Conservation (phyloP, 352 stramenopile species). For the Globisporangium perplexum region DNA sequence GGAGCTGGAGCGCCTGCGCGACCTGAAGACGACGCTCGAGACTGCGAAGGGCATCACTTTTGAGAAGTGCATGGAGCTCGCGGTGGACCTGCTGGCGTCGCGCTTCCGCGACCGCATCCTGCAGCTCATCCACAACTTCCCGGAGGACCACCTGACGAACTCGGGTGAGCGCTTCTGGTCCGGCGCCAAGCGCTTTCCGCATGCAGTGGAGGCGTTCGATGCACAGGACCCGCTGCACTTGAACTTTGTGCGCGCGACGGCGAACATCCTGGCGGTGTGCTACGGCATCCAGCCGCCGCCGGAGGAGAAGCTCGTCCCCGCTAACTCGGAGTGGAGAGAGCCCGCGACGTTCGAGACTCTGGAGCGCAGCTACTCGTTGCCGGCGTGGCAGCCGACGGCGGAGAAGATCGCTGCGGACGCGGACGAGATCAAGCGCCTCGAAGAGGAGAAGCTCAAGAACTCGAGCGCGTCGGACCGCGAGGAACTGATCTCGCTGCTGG, state of each 20-base stretch:
- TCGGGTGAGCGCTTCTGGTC: constrained; percentile 83
- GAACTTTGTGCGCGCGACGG: constrained; percentile 73
- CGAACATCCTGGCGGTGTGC: constrained; percentile 78
- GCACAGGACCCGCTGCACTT: constrained; percentile 56
- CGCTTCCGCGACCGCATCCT: constrained; percentile 88
- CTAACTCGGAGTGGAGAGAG: constrained; percentile 85
- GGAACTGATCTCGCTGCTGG: constrained; percentile 61
- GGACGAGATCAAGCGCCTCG: constrained; percentile 59
- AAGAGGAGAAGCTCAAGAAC: constrained; percentile 63
- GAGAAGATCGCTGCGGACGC: constrained; percentile 77
- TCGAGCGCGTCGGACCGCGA: constrained; percentile 56
- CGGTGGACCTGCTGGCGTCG: constrained; percentile 70
- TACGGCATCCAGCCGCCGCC: constrained; percentile 67
- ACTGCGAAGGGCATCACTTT: constrained; percentile 54
- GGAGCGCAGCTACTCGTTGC: constrained; percentile 28
- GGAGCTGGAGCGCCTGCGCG: constrained; percentile 63
- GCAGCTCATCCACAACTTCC: constrained; percentile 83
- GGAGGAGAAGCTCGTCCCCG: constrained; percentile 56
- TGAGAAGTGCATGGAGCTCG: constrained; percentile 62
- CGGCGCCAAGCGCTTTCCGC: constrained; percentile 78
- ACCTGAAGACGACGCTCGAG: constrained; percentile 46
- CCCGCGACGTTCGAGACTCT: constrained; percentile 56
- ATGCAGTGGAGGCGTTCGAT: constrained; percentile 58
- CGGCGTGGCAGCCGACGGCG: constrained; percentile 59
- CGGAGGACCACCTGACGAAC: constrained; percentile 78